These are phyloP conservation scores for Fermentozyma sake DNA, from an alignment of 1,139 yeast genomes.

Conservation along the genomic window DNA sequence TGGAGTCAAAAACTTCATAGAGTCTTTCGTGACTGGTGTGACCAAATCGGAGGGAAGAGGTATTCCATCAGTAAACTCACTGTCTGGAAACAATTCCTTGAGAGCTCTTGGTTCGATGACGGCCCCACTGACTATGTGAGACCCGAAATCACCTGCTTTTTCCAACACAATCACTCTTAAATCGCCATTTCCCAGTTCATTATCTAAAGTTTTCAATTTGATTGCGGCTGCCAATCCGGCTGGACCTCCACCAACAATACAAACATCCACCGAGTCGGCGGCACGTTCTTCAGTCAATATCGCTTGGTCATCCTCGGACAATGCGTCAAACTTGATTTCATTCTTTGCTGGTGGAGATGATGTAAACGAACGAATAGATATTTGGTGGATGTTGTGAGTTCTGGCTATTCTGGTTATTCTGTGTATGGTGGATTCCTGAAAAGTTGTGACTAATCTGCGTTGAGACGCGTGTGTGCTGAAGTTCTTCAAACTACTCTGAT, in stretches of 20 bases:
- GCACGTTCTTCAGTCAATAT: constrained; percentile 62
- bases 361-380: too few species aligned
- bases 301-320: constrained; percentile 40
- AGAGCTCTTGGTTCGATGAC: constrained; percentile 87
- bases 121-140: constrained; percentile 91
- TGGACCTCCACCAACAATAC: constrained; percentile 97
- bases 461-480: too few species aligned
- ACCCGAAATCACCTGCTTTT: constrained; percentile 88
- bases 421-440: too few species aligned
- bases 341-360: too few species aligned
- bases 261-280: constrained; percentile 82
- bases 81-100: constrained; percentile 79
- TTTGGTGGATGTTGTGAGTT: neutral
- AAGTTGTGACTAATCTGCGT: too few species aligned
- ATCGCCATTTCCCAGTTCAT: constrained; percentile 60
- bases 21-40: constrained; percentile 64
- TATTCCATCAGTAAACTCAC: constrained; percentile 49
- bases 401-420: neutral
- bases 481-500: constrained; percentile 1
- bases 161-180: constrained; percentile 84
- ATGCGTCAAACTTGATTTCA: constrained; percentile 2
- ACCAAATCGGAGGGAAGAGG: constrained; percentile 77
- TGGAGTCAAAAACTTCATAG: constrained; percentile 63
- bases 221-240: constrained; percentile 96
- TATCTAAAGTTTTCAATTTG: constrained; percentile 76